A percentile compares a stretch with the other conserved stretches of the same genome.
These are phyloP conservation scores for Candida anutae DNA, from an alignment of 1,139 yeast genomes.

Conservation along the genomic window DNA sequence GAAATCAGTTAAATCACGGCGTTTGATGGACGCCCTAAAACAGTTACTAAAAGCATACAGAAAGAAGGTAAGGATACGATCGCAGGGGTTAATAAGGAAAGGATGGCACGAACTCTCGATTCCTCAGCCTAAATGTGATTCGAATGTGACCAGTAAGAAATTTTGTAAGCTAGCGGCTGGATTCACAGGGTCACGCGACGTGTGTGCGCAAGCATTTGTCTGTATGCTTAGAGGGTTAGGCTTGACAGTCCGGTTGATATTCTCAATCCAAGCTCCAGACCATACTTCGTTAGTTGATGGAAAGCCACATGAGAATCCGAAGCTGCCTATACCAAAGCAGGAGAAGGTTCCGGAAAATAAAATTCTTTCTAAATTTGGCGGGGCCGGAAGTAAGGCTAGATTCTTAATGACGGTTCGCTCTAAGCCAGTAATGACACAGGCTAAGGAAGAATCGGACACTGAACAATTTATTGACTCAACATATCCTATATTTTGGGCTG, in stretches of 20 bases:
- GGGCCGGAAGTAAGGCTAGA: slow-evolving; percentile 3
- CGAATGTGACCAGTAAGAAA: slow-evolving; percentile 21
- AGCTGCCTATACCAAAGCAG: slow-evolving; percentile 6
- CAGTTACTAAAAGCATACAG: slow-evolving; percentile 58
- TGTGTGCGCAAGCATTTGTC: slow-evolving; percentile 85
- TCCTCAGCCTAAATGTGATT: slow-evolving; percentile 11
- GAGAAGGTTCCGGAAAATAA: not conserved
- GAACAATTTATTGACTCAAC: slow-evolving; percentile 19
- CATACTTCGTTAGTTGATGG: slow-evolving; percentile 37
- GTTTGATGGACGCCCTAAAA: slow-evolving; percentile 67
- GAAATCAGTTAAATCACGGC: slow-evolving; percentile 49
- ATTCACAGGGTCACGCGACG: slow-evolving; percentile 65
- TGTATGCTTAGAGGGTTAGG: slow-evolving; percentile 65
- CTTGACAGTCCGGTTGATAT: slow-evolving; percentile 64
- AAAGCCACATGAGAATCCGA: slow-evolving; percentile 2
- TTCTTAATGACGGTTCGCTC: slow-evolving; percentile 6
- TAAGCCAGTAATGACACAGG: slow-evolving; percentile 3
- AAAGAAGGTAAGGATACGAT: slow-evolving; percentile 45
- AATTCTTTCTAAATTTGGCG: slow-evolving; percentile 1
- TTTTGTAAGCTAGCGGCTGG: slow-evolving; percentile 35
- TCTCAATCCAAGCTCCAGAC: slow-evolving; percentile 88
- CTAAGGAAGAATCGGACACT: not conserved
- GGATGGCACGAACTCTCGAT: slow-evolving; percentile 51
- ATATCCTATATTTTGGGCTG: slow-evolving; percentile 86
- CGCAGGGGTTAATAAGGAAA: slow-evolving; percentile 39